A percentile compares a stretch with the other conserved stretches of the same genome.
Conservation (phyloP, 2,329 filamentous ascomycete genomes). For the Sodiomyces alkalinus region DNA sequence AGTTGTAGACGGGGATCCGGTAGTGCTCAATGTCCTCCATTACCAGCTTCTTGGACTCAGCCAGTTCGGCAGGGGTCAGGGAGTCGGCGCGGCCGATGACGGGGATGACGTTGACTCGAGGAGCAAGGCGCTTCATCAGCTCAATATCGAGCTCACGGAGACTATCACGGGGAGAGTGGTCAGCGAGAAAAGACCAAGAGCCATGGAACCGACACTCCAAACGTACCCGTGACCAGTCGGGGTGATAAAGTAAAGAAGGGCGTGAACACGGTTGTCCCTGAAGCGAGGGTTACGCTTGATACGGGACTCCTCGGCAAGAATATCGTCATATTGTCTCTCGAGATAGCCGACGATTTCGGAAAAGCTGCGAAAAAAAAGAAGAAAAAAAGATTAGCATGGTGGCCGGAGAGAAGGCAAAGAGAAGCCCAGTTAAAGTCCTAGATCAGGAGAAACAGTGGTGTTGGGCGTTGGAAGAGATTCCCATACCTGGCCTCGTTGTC, state of each 20-base stretch:
- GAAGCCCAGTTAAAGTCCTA: conserved; percentile 1
- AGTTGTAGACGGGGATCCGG: conserved; percentile 99
- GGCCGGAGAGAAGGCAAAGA: too few relatives aligned
- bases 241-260: conserved; percentile 97
- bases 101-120: conserved; percentile 95
- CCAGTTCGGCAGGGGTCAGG: conserved; percentile 86
- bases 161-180: conserved; percentile 29
- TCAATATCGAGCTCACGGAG: conserved; percentile 98
- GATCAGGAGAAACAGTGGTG: conserved; percentile 5
- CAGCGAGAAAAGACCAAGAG: conserved; percentile 4
- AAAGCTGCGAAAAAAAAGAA: conserved; percentile 64
- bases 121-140: conserved; percentile 97
- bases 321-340: conserved; percentile 98
- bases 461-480: neutral
- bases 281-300: conserved; percentile 99
- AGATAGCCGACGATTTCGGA: conserved; percentile 96
- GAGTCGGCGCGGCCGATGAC: conserved; percentile 98
- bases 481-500: conserved; percentile 92
- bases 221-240: conserved; percentile 84
- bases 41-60: conserved; percentile 98
- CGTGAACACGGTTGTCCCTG: conserved; percentile 97
- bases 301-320: conserved; percentile 96
- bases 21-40: conserved; percentile 99
- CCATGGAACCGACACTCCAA: neutral
- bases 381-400: too few relatives aligned